Conservation (phyloP, 768 basidiomycete species). For the Termitomyces sp. region DNA sequence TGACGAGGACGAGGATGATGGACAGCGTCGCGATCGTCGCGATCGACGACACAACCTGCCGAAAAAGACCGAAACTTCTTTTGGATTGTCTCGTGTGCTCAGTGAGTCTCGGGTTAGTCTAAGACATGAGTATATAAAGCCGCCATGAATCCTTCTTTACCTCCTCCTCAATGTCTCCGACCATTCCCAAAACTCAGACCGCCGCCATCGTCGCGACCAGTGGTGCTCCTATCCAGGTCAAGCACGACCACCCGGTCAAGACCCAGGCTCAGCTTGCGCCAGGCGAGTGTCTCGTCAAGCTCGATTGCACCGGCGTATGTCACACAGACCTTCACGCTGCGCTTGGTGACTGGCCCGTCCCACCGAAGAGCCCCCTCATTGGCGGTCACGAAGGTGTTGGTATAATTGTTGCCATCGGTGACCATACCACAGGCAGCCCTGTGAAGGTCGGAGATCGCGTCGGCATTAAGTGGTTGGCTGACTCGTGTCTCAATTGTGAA, state of each 20-base stretch:
- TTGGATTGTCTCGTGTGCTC: not conserved
- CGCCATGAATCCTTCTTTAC: not conserved
- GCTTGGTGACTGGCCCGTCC: conserved; percentile 75
- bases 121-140: not conserved
- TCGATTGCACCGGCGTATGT: conserved; percentile 79
- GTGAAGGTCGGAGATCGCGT: conserved; percentile 77
- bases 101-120: not conserved
- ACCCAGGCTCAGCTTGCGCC: conserved; percentile 50
- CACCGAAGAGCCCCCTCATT: conserved; percentile 59
- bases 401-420: conserved; percentile 72
- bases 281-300: conserved; percentile 72
- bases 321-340: conserved; percentile 80
- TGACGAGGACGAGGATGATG: not conserved
- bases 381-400: conserved; percentile 89
- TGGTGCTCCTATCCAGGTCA: conserved; percentile 29
- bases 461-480: conserved; percentile 79
- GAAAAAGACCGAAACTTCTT: not conserved
- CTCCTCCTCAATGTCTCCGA: not conserved
- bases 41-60: not conserved
- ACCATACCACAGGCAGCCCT: conserved; percentile 48
- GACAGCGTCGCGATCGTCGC: not conserved
- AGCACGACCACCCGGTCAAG: conserved; percentile 50
- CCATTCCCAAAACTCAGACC: conserved; percentile 34
- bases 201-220: conserved; percentile 35
- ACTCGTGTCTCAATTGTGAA: conserved; percentile 70